Evolutionary conservation across 768 basidiomycete genomes (phyloP).

Genomic region (Hortiboletus campestris): DNA sequence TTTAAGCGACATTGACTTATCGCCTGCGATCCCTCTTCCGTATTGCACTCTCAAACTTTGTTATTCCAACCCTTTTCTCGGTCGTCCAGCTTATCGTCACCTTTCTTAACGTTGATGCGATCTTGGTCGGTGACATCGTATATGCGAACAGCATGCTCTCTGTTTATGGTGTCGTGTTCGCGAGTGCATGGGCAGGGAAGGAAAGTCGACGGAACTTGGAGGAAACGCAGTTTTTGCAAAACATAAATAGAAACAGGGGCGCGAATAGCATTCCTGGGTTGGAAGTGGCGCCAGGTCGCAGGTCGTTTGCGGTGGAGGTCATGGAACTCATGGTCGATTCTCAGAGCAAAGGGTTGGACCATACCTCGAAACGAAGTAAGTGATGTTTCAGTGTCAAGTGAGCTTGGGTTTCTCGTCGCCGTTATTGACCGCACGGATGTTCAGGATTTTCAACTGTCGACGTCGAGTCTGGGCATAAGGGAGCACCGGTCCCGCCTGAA

Average conservation of each 20-base stretch:
- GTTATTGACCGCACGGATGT: neutral
- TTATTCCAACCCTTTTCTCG: neutral
- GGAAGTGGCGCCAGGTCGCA: neutral
- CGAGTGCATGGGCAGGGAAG: conserved; percentile 7
- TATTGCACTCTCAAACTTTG: neutral
- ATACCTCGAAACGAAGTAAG: neutral
- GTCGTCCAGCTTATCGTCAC: neutral
- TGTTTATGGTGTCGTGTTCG: conserved; percentile 3
- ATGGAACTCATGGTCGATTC: neutral
- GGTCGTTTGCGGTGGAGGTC: neutral
- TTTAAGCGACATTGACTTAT: neutral
- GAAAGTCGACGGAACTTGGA: neutral
- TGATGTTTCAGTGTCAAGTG: neutral
- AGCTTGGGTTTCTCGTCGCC: no score
- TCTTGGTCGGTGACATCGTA: neutral
- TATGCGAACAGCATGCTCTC: conserved; percentile 4
- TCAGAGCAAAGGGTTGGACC: neutral
- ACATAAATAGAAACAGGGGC: neutral
- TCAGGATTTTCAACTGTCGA: neutral
- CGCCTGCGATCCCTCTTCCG: neutral
- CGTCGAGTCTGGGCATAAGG: neutral
- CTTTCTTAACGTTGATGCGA: neutral
- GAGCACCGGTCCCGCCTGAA: neutral
- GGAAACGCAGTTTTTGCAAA: neutral
- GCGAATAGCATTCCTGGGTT: neutral